Conservation (phyloP, 768 basidiomycete species). For the Agrocybe praecox region DNA sequence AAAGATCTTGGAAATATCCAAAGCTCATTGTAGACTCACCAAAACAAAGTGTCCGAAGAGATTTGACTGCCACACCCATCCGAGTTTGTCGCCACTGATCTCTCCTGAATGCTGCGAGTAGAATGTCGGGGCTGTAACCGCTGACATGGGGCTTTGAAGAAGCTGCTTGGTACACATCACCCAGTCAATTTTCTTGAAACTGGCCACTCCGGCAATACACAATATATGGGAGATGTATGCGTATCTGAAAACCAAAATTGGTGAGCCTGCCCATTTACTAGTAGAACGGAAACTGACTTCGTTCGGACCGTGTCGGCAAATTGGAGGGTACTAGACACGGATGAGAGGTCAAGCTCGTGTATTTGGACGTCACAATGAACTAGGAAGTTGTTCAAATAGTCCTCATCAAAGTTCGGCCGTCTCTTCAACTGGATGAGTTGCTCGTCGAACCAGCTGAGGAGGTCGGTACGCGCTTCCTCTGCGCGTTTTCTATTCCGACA, state of each 20-base stretch:
- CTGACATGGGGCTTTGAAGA: slow-evolving; percentile 41
- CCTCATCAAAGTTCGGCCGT: slow-evolving; percentile 40
- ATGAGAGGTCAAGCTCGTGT: slow-evolving; percentile 65
- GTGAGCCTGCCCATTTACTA: background rate
- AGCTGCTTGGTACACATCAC: slow-evolving; percentile 46
- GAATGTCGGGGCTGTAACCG: slow-evolving; percentile 57
- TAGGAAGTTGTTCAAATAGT: slow-evolving; percentile 59
- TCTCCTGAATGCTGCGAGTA: slow-evolving; percentile 62
- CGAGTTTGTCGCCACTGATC: slow-evolving; percentile 67
- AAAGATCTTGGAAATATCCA: background rate
- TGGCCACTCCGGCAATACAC: slow-evolving; percentile 76
- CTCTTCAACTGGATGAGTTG: slow-evolving; percentile 44
- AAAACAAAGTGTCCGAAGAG: slow-evolving; percentile 80
- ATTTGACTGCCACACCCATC: slow-evolving; percentile 86
- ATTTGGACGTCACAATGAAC: slow-evolving; percentile 62
- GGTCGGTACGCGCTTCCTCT: slow-evolving; percentile 56
- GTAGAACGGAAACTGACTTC: slow-evolving; percentile 43
- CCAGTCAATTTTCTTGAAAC: slow-evolving; percentile 60
- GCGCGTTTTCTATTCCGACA: slow-evolving; percentile 72
- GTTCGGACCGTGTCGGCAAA: slow-evolving; percentile 58
- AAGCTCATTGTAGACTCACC: slow-evolving; percentile 40
- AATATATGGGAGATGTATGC: slow-evolving; percentile 82
- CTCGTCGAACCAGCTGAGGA: slow-evolving; percentile 55
- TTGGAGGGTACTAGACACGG: slow-evolving; percentile 57
- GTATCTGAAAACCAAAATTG: slow-evolving; percentile 49